Base-by-base conservation (phyloP, 2,329 filamentous ascomycete species). In the Drechslera avenae region DNA sequence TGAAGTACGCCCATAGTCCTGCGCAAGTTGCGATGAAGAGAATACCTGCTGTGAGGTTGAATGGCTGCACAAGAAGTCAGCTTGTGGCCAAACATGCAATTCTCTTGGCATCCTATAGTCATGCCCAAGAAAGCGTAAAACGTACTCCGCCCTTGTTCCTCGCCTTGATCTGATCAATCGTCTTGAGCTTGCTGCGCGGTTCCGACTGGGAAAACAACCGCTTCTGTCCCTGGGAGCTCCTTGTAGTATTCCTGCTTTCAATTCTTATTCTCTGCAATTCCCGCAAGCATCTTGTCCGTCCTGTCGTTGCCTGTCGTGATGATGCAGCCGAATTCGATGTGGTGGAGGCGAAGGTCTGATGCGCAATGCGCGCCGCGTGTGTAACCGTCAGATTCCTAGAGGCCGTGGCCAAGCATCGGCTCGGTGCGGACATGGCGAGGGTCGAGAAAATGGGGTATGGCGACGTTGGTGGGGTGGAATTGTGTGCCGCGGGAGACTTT, bases 31-130 rank as follows among this genome's bases (percentile, higher is more conserved):
- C 71, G 59, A 97, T 81, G 78, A 99, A 97, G 57, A 99, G 81
- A 42, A 91, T 63, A 14, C 91, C 93, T 26, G 93, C 88, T 76
- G 91, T 93, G 85, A 90, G 92, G 46, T 92, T 96, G 79, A 99
- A 97, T 23, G 94, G 94, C 87, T 91, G 58, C 30, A 23, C 8
- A 28, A 3, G n/a, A 4, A 36, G 41, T 57, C 36, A 57, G 56
- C 37, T 14, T 16, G n/a, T 59, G 50, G 37, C 23, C 8, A 28
- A 5, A 17, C 10, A 17, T 14, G 8, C n/a, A 10, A 16, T 13
- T 30, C 14, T 7, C 9, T 14, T 34, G 6, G 9, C 14, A 33
- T 18, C 14, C 16, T 6, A 31, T 19, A 6, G 4, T n/a, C 26
- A 12, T 3, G 13, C 18, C n/a, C 5, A 1, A 26, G 6, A 40